phyloP scores from a whole-genome alignment of 352 stramenopile species.

The Pythium angustatum region DNA sequence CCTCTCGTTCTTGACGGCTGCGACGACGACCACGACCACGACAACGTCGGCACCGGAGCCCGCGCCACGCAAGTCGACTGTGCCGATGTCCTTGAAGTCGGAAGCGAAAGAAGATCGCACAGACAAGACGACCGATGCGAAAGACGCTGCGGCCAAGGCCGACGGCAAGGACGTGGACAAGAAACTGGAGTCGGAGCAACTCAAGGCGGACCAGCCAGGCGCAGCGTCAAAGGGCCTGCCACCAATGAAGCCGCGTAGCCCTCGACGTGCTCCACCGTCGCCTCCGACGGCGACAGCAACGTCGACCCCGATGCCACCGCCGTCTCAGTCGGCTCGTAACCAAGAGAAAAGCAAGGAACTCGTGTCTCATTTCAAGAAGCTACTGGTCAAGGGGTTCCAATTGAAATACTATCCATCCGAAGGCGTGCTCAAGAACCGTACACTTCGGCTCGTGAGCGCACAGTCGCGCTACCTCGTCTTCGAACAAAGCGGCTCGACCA shows the following conservation, averaged over 20 bases:
- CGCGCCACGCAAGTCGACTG: neutral
- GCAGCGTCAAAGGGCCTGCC: neutral
- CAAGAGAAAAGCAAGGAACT: slow-evolving; percentile 62
- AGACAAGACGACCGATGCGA: neutral
- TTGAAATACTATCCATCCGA: slow-evolving; percentile 59
- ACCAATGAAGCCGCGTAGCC: slow-evolving; percentile 11
- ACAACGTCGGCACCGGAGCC: neutral
- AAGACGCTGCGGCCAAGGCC: neutral
- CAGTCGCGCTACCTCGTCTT: slow-evolving; percentile 61
- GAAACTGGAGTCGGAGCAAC: neutral
- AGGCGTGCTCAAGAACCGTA: slow-evolving; percentile 48
- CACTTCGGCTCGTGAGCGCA: slow-evolving; percentile 38
- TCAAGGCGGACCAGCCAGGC: neutral
- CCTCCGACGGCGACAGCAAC: neutral
- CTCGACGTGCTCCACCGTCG: neutral
- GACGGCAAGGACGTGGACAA: neutral
- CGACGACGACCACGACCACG: neutral
- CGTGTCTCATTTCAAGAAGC: slow-evolving; percentile 71
- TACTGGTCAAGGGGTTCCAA: slow-evolving; percentile 64
- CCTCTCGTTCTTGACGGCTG: slow-evolving; percentile 28
- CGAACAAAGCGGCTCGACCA: slow-evolving; percentile 45
- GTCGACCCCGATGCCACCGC: neutral
- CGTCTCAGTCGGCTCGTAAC: slow-evolving; percentile 1
- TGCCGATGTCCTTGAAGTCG: neutral
- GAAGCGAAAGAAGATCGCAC: slow-evolving; percentile 12